These are phyloP conservation scores for Colletotrichum chlorophyti DNA, from an alignment of 2,329 filamentous ascomycete species.

Conservation along the genomic window DNA sequence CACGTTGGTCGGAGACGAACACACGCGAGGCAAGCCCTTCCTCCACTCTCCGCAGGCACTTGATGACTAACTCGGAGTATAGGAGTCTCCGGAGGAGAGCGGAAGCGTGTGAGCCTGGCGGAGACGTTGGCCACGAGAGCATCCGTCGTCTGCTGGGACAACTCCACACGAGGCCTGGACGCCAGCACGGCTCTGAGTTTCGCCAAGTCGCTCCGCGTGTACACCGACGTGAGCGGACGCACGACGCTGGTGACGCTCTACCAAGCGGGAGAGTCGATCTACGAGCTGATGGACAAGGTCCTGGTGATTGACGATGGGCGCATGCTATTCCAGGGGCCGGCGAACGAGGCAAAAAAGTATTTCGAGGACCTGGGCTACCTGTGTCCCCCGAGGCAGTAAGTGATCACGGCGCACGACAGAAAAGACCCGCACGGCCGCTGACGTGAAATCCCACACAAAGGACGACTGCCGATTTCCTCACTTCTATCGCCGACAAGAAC, in stretches of 20 bases:
- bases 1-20: conserved; percentile 78
- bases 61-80: background rate
- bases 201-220: conserved; percentile 71
- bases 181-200: conserved; percentile 82
- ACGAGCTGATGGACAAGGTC: conserved; percentile 75
- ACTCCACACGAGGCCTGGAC: conserved; percentile 81
- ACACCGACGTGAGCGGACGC: conserved; percentile 78
- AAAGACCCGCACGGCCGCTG: too few species aligned
- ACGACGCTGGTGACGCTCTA: conserved; percentile 52
- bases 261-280: conserved; percentile 51
- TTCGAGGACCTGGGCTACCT: conserved; percentile 78
- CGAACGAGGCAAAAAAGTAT: conserved; percentile 71
- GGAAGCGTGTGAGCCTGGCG: conserved; percentile 81
- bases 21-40: conserved; percentile 60
- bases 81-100: conserved; percentile 76
- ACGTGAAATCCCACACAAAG: too few species aligned
- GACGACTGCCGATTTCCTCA: conserved; percentile 73
- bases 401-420: conserved; percentile 43
- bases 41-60: background rate
- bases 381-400: conserved; percentile 54
- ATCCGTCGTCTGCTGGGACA: conserved; percentile 80
- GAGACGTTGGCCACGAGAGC: conserved; percentile 79
- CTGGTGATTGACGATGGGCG: conserved; percentile 77
- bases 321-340: conserved; percentile 78
- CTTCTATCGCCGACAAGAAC: conserved; percentile 70